A percentile compares a stretch with the other conserved stretches of the same genome.
These are phyloP conservation scores for Hirschfeldia incana DNA, from an alignment of 345 rosid species.

Conservation along the genomic window DNA sequence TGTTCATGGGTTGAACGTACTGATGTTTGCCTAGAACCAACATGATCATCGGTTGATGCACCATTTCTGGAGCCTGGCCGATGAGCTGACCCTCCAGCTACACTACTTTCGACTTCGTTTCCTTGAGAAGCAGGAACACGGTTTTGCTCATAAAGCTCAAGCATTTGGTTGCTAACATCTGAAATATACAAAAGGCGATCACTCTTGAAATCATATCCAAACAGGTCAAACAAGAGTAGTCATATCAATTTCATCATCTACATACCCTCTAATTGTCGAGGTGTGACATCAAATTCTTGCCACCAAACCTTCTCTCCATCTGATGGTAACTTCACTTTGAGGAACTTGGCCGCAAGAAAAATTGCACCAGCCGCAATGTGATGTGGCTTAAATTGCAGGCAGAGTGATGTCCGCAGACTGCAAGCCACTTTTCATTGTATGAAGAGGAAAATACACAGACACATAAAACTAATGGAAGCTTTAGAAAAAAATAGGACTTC, in stretches of 20 bases:
- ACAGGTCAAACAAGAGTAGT: slow-evolving; percentile 1
- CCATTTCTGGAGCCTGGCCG: slow-evolving; percentile 55
- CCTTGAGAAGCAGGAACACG: slow-evolving; percentile 73
- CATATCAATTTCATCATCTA: slow-evolving; percentile 23
- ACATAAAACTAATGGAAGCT: slow-evolving; percentile 45
- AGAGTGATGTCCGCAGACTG: slow-evolving; percentile 99
- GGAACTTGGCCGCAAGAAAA: slow-evolving; percentile 98
- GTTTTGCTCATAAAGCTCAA: slow-evolving; percentile 91
- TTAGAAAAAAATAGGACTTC: slow-evolving; percentile 33
- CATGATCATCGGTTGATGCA: slow-evolving; percentile 51
- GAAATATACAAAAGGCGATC: slow-evolving; percentile 26
- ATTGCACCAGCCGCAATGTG: slow-evolving; percentile 95
- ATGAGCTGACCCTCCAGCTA: slow-evolving; percentile 57
- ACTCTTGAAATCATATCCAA: slow-evolving; percentile 4
- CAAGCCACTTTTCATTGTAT: slow-evolving; percentile 63
- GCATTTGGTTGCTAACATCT: slow-evolving; percentile 96
- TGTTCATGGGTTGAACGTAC: slow-evolving; percentile 53
- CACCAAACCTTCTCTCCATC: slow-evolving; percentile 99
- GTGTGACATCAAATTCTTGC: slow-evolving; percentile 99
- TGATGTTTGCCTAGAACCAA: slow-evolving; percentile 44
- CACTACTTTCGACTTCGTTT: slow-evolving; percentile 82
- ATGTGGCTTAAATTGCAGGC: slow-evolving; percentile 99
- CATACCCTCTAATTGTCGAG: slow-evolving; percentile 92
- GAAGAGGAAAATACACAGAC: slow-evolving; percentile 58
- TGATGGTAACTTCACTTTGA: slow-evolving; percentile 96